These are phyloP conservation scores for Amyloporia xantha DNA, from an alignment of 768 basidiomycete genomes.

Conservation along the genomic window DNA sequence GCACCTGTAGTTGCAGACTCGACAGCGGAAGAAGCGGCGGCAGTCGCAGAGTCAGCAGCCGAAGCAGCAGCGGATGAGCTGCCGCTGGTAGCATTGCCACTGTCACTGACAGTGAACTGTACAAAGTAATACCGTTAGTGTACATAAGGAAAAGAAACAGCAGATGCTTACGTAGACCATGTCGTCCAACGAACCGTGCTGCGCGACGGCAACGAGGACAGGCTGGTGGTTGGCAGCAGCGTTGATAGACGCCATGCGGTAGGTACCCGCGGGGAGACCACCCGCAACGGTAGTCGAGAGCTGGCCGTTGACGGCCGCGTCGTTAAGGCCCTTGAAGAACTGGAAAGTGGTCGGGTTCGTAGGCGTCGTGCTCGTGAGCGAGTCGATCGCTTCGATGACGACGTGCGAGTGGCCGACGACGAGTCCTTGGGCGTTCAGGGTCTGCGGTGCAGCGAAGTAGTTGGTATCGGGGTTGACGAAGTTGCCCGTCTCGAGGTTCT, in stretches of 20 bases:
- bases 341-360: slow-evolving; percentile 46
- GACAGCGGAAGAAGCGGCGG: slow-evolving; percentile 26
- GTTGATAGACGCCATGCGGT: slow-evolving; percentile 38
- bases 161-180: slow-evolving; percentile 29
- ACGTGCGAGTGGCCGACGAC: slow-evolving; percentile 54
- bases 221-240: slow-evolving; percentile 41
- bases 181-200: slow-evolving; percentile 38
- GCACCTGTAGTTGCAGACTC: slow-evolving; percentile 27
- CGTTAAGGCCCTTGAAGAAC: slow-evolving; percentile 59
- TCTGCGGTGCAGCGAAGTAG: slow-evolving; percentile 52
- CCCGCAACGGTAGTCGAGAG: slow-evolving; percentile 32
- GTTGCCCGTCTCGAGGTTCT: slow-evolving; percentile 42
- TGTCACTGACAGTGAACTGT: slow-evolving; percentile 17
- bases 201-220: slow-evolving; percentile 33
- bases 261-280: slow-evolving; percentile 39
- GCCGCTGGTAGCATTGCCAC: slow-evolving; percentile 12
- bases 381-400: slow-evolving; percentile 40
- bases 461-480: slow-evolving; percentile 52
- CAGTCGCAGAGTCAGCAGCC: slow-evolving; percentile 12
- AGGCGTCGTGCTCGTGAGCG: slow-evolving; percentile 35
- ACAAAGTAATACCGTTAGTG: background rate
- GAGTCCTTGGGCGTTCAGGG: slow-evolving; percentile 33
- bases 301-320: slow-evolving; percentile 36
- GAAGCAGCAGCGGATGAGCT: slow-evolving; percentile 9
- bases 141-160: background rate